These are phyloP conservation scores for Nelumbo lutea DNA, from an alignment of 164 flowering plant genomes.

Conservation along the genomic window DNA sequence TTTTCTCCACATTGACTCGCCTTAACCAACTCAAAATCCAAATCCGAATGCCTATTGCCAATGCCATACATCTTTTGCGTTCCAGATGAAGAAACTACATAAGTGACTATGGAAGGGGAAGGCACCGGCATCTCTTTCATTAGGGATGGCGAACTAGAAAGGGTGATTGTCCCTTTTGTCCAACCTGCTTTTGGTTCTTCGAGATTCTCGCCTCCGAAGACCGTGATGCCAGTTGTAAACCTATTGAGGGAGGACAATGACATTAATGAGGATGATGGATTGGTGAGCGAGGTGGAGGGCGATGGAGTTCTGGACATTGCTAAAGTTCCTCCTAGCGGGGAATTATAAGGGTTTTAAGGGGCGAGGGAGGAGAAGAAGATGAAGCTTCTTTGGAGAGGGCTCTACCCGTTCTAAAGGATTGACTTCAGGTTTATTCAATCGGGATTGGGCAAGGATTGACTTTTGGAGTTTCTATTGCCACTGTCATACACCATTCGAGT, in stretches of 20 bases:
- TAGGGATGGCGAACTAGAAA: background rate
- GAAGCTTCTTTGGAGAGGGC: background rate
- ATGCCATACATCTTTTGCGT: too few species aligned
- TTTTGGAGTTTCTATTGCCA: too few species aligned
- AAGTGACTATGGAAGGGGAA: constrained; percentile 11
- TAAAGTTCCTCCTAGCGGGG: constrained; percentile 1
- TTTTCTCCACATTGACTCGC: too few species aligned
- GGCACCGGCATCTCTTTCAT: constrained; percentile 1
- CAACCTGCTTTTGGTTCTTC: constrained; percentile 12
- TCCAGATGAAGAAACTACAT: constrained; percentile 32
- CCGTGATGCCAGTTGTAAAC: constrained; percentile 27
- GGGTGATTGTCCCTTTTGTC: constrained; percentile 1
- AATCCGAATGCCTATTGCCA: too few species aligned
- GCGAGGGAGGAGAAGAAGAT: constrained; percentile 8
- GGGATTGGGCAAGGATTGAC: background rate
- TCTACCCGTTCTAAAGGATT: background rate
- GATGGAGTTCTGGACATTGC: constrained; percentile 13
- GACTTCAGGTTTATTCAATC: background rate
- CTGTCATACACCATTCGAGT: too few species aligned
- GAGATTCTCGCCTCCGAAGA: constrained; percentile 6
- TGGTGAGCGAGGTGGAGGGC: constrained; percentile 21
- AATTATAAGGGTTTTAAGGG: constrained; percentile 3
- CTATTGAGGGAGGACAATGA: constrained; percentile 32
- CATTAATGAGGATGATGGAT: constrained; percentile 17
- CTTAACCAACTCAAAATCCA: too few species aligned